These are phyloP conservation scores for Stropharia rugosoannulata DNA, from an alignment of 768 basidiomycete species.

Conservation along the genomic window DNA sequence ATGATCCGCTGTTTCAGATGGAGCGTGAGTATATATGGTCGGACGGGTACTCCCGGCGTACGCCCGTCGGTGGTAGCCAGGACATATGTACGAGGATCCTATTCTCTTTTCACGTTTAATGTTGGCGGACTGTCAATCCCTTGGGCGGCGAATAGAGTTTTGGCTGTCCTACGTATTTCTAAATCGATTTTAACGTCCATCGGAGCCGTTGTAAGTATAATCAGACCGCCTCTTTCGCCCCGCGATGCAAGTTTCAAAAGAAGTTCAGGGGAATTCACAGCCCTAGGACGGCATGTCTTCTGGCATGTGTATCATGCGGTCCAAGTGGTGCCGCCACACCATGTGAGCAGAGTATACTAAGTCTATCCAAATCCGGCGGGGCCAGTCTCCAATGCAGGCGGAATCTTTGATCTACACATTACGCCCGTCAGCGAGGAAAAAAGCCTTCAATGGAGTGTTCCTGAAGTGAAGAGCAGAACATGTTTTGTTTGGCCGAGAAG, in stretches of 20 bases:
- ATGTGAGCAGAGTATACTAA: slow-evolving; percentile 14
- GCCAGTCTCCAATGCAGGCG: neutral
- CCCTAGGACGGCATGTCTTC: slow-evolving; percentile 2
- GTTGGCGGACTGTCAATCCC: too few species aligned
- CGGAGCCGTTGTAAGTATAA: too few species aligned
- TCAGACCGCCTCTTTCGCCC: neutral
- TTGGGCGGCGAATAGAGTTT: too few species aligned
- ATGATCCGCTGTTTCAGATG: slow-evolving; percentile 4
- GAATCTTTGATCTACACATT: slow-evolving; percentile 18
- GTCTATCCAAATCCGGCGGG: slow-evolving; percentile 11
- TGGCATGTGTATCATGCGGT: slow-evolving; percentile 16
- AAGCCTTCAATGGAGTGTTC: neutral
- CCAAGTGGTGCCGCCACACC: slow-evolving; percentile 9
- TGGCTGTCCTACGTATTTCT: too few species aligned
- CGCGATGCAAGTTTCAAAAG: neutral
- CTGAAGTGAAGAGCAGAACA: neutral
- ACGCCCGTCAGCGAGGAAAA: neutral
- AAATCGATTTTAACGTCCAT: too few species aligned
- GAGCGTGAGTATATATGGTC: neutral
- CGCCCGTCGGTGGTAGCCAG: too few species aligned
- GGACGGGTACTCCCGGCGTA: too few species aligned
- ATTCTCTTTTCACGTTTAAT: too few species aligned
- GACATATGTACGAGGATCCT: too few species aligned
- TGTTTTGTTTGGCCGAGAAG: neutral
- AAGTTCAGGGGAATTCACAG: slow-evolving; percentile 1